phyloP scores from a whole-genome alignment of 352 stramenopile genomes.

The Pythium plurisporium region DNA sequence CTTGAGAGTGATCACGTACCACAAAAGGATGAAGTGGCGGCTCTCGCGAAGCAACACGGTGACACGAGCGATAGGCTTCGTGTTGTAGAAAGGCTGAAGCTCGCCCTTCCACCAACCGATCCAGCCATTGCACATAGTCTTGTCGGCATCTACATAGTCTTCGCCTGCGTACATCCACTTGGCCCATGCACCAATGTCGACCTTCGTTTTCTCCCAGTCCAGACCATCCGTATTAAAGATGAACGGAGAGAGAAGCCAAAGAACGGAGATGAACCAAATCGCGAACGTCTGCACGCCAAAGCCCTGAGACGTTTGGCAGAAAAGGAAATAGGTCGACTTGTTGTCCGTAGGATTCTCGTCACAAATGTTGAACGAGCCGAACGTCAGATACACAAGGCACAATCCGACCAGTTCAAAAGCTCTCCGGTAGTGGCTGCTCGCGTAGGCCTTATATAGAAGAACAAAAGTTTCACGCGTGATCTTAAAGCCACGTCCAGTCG shows the following conservation, averaged over 20 bases:
- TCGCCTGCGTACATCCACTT: constrained; percentile 81
- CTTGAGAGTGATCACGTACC: constrained; percentile 76
- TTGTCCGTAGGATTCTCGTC: constrained; percentile 46
- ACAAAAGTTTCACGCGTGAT: constrained; percentile 86
- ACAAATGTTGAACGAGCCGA: constrained; percentile 78
- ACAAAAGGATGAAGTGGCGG: constrained; percentile 81
- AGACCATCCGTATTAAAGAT: constrained; percentile 89
- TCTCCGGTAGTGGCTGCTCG: constrained; percentile 85
- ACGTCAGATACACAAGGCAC: constrained; percentile 80
- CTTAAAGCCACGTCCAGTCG: constrained; percentile 80
- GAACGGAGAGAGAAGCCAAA: constrained; percentile 81
- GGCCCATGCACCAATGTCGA: constrained; percentile 81
- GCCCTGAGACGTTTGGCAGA: constrained; percentile 54
- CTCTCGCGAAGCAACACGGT: constrained; percentile 74
- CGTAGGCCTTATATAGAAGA: constrained; percentile 88
- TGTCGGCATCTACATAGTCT: constrained; percentile 57
- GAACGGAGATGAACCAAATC: constrained; percentile 73
- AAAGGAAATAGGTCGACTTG: constrained; percentile 61
- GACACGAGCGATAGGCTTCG: constrained; percentile 57
- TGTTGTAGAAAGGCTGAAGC: constrained; percentile 67
- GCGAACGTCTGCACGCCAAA: constrained; percentile 82
- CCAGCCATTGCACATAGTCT: constrained; percentile 66
- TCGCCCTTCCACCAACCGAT: constrained; percentile 84
- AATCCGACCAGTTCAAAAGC: constrained; percentile 81
- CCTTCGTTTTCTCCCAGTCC: constrained; percentile 75